Evolutionary conservation across 805 yeast genomes (phyloP), one percentile per base, ranked within the genome.

Genomic region (Teunomyces barrocoloradensis): DNA sequence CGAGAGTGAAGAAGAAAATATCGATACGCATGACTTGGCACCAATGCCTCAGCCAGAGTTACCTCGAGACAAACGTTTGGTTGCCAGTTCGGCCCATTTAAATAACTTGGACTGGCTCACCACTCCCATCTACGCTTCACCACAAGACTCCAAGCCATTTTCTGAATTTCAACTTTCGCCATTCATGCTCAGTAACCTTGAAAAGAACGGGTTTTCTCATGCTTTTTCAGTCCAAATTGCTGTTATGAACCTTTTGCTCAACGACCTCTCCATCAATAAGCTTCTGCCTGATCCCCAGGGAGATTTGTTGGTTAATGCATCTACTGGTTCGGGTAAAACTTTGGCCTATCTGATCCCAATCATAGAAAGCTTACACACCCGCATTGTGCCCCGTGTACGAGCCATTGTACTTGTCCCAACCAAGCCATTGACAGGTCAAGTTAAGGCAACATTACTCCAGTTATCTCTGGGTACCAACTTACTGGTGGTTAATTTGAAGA

Each of bases 291-390:
- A 75, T 45, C 72, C 79, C 36, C 71, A 73, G 47, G 92, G 92
- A 20, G 96, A 94, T 65, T 65, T 90, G 15, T 71, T 92, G 39
- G 96, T 92, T 5, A 91, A 92, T 65, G 96, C 99, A 1, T 81
- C 95, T 9, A 92, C 99, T 0, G 99, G 99, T 37, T 87, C 96
- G 0, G 99, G 99, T 58, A 92, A 92, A 62, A 92, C 99, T 0
- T 71, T 94, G 46, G 95, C 97, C 2, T 92, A 92, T 59, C 75
- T 82, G 43, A 75, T 92, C 2, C 98, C 99, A 1, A 77, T 94
- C 6, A 74, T 94, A 2, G 90, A 91, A 51, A 69, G 81, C 2
- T 71, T 92, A 44, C 68, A 74, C 12, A 65, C 68, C 6, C 76
- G 96, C 48, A 70, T 78, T 1, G 89, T 89, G 2, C 91, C 95